Base-by-base conservation (phyloP, 305 asterid genomes). In the Fraxinus platypoda region DNA sequence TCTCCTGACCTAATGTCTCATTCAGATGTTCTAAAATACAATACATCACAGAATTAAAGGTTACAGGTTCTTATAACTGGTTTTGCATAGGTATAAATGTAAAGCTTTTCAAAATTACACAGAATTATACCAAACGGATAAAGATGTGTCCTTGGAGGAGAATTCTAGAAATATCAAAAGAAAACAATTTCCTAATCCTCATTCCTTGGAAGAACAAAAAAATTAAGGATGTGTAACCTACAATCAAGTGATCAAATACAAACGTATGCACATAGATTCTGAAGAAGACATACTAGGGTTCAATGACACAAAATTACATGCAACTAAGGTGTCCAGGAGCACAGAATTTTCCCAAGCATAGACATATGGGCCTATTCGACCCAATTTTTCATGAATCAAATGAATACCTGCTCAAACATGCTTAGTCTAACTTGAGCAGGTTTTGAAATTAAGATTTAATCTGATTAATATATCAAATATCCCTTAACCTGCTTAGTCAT, bases 221-320 rank as follows among this genome's bases (percentile, higher is more conserved):
- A 9, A 8, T 26, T 66, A 66, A 66, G 19, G 35, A 66, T 26
- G 74, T 25, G 35, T 12, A 25, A 25, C 74, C 74, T 66, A 66
- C 74, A 66, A 66, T 66, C 74, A 66, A 66, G 66, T 59, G 64
- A 68, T 70, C 73, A 37, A 77, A 41, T 74, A 49, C 74, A 70
- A 17, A 9, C 19, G 46, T 31, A 28, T 15, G 11, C 75, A 66
- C 66, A 71, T 23, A 49, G 78, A 13, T 81, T 75, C 52, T 9
- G 1, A 78, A 73, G 62, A 75, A 54, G 33, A 64, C 31, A 62
- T 62, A 23, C 38, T 38, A 75, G 68, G 46, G 5, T 37, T 38
- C 83, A 59, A 17, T 21, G 35, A 59, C 49, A 74, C 66, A 75
- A 75, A n/a, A 62, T 17, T 19, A 74, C 43, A 31, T 31, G 74